Base-by-base conservation (phyloP, 805 yeast genomes). In the Vanderwaltozyma polyspora region DNA sequence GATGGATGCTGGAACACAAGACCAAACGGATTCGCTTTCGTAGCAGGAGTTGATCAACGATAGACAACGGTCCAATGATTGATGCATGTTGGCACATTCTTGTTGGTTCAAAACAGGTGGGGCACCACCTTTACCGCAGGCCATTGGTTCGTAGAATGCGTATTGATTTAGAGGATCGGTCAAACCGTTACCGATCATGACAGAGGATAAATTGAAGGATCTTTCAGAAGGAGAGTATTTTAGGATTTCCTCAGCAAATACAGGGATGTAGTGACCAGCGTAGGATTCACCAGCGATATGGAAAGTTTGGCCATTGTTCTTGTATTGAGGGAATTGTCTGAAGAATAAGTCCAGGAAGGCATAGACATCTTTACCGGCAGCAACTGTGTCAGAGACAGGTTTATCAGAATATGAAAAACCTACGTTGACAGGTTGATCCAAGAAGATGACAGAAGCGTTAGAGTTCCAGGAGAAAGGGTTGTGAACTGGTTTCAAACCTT, bases 351-450 rank as follows among this genome's bases (percentile, higher is more conserved):
- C 78, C 52, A 89, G 66, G 55, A 91, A 86, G 1, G 85, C 79
- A 50, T 74, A 83, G 14, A 86, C 93, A 52, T 89, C 97, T 51
- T 72, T 71, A 26, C 85, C 94, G 22, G 96, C 96, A 31, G 86
- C 76, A 32, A 72, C 75, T 5, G 95, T 79, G 48, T 72, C 71
- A 22, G 77, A 60, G 19, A 86, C 79, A 17, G 94, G 83, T 13
- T 19, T 12, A 29, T 32, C 36, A 11, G 36, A 34, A 57, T 80
- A 79, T 0, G 95, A 85, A 61, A 74, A 89, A 13, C 97, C 97
- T 23, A 83, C 95, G 35, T 82, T 82, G 29, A 87, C 82, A 4
- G 97, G 97, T 60, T 89, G 96, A 57, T 89, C 97, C 40, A 89
- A 68, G 64, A 80, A 89, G 42, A 89, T 79, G 16, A 89, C 84